Conservation (phyloP, 208 protist species). For the Entamoeba nuttalli region DNA sequence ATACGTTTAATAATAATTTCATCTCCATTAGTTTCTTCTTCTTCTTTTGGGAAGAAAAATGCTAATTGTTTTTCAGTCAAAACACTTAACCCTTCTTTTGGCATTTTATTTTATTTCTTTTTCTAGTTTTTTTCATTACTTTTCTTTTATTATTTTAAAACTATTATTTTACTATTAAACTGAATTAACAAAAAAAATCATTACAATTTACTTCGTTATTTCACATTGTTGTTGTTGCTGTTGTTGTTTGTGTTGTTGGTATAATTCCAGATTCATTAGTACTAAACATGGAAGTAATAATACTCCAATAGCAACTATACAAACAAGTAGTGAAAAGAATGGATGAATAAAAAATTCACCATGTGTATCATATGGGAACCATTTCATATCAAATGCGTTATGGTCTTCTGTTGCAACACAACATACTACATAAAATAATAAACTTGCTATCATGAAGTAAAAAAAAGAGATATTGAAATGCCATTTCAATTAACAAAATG, state of each 20-base stretch:
- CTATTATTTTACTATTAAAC: neutral
- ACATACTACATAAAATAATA: neutral
- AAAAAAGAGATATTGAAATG: too few species aligned
- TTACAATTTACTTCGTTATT: neutral
- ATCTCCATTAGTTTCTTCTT: neutral
- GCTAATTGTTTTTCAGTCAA: neutral
- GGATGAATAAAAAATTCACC: neutral
- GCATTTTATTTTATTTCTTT: neutral
- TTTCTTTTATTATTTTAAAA: neutral
- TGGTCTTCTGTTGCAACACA: neutral
- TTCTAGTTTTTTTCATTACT: neutral
- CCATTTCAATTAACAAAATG: too few species aligned
- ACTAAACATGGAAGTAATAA: neutral
- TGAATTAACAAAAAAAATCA: neutral
- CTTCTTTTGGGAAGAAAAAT: neutral
- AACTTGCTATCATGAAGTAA: too few species aligned
- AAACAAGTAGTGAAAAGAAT: neutral
- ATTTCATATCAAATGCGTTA: neutral
- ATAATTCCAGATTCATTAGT: neutral
- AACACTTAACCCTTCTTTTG: neutral
- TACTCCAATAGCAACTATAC: neutral
- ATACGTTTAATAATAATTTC: neutral
- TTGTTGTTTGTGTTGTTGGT: too few species aligned
- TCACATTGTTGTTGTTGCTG: neutral
- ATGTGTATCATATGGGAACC: neutral